Conservation (phyloP, 352 stramenopile species). For the Pythium pyrilobum region DNA sequence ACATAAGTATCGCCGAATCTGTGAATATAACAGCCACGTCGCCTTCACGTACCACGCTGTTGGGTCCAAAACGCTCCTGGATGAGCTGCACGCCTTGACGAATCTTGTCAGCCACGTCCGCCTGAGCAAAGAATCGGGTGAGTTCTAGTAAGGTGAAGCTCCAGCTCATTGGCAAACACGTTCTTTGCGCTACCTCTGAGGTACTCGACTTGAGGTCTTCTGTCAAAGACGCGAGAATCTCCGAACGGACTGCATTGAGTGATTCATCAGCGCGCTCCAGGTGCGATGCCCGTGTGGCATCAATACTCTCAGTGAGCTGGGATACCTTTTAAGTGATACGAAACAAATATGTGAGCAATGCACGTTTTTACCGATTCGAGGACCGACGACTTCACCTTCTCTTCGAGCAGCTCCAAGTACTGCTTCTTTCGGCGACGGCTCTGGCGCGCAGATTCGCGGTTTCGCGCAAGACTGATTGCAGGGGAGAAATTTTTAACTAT, state of each 20-base stretch:
- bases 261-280: constrained; percentile 74
- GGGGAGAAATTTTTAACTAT: background rate
- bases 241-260: constrained; percentile 66
- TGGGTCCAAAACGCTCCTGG: constrained; percentile 78
- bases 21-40: constrained; percentile 15
- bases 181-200: constrained; percentile 18
- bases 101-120: constrained; percentile 61
- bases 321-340: constrained; percentile 68
- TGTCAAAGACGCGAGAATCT: constrained; percentile 63
- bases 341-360: background rate
- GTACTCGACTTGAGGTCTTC: constrained; percentile 67
- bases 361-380: background rate
- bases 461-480: constrained; percentile 54
- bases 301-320: constrained; percentile 84
- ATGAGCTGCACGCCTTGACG: constrained; percentile 72
- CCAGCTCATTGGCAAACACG: no score
- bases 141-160: no score
- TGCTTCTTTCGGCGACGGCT: constrained; percentile 88
- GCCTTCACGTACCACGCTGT: constrained; percentile 42
- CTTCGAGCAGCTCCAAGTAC: constrained; percentile 84
- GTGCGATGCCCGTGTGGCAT: constrained; percentile 67
- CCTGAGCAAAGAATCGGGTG: constrained; percentile 1
- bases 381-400: constrained; percentile 45
- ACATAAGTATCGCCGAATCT: background rate
- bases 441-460: constrained; percentile 85